A percentile compares a stretch with the other conserved stretches of the same genome.
Evolutionary conservation across 2,329 filamentous ascomycete species (phyloP).

Genomic region (Alternaria sp.): DNA sequence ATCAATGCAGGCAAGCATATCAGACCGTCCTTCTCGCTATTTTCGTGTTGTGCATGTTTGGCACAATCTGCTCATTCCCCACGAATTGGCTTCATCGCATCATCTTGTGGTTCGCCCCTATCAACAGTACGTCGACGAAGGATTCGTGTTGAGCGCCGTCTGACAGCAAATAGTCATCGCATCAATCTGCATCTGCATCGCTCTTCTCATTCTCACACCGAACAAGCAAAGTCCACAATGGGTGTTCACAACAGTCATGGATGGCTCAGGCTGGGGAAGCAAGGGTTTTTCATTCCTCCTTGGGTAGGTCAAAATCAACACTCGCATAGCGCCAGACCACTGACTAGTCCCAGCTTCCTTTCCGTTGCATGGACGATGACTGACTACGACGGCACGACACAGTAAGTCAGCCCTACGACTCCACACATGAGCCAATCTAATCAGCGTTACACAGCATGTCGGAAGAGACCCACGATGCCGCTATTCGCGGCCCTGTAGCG

Average conservation of each 20-base stretch:
- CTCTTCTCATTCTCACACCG: conserved; percentile 64
- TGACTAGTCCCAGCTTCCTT: conserved; percentile 51
- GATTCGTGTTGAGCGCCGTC: background rate
- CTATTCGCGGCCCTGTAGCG: conserved; percentile 64
- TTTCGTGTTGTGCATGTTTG: conserved; percentile 61
- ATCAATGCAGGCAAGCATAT: conserved; percentile 56
- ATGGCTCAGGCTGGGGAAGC: conserved; percentile 68
- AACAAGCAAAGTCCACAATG: conserved; percentile 64
- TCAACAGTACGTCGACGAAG: conserved; percentile 58
- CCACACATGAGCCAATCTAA: conserved; percentile 35
- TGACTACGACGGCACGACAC: conserved; percentile 70
- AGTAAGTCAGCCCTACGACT: conserved; percentile 51
- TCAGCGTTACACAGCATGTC: conserved; percentile 59
- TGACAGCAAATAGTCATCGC: conserved; percentile 55
- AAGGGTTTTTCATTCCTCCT: conserved; percentile 68
- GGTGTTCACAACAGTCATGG: conserved; percentile 67
- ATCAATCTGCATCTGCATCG: conserved; percentile 65
- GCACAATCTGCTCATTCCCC: conserved; percentile 67
- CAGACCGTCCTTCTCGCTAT: conserved; percentile 67
- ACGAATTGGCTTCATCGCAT: conserved; percentile 66
- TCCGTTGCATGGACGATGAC: conserved; percentile 71
- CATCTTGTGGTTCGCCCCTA: conserved; percentile 69
- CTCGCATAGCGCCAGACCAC: background rate
- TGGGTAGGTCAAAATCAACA: conserved; percentile 49
- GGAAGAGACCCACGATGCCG: conserved; percentile 70